These are phyloP conservation scores for Aspergillus pseudoglaucus DNA, from an alignment of 2,329 filamentous ascomycete genomes.

Conservation along the genomic window DNA sequence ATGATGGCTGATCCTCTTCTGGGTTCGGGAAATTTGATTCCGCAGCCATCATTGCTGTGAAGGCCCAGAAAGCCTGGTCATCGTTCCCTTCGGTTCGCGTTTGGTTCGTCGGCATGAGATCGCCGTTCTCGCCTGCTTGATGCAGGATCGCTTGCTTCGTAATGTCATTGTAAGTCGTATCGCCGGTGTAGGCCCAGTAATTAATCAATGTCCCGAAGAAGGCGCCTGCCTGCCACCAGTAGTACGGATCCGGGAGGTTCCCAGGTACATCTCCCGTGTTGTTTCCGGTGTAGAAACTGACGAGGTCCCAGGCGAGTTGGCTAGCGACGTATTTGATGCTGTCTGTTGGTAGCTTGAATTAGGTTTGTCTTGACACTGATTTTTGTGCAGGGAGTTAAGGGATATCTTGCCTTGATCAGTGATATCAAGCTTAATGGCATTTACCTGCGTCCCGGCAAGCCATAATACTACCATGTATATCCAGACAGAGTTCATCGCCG, in stretches of 20 bases:
- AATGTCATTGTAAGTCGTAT: slow-evolving; percentile 19
- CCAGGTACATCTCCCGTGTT: slow-evolving; percentile 41
- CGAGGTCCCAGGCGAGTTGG: slow-evolving; percentile 14
- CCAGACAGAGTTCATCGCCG: not conserved
- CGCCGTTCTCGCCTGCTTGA: slow-evolving; percentile 62
- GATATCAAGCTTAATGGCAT: not conserved
- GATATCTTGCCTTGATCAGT: not conserved
- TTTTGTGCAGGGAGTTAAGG: not conserved
- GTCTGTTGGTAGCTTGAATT: not conserved
- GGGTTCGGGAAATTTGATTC: slow-evolving; percentile 69
- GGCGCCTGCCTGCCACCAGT: slow-evolving; percentile 29
- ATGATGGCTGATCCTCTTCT: slow-evolving; percentile 55
- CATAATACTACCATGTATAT: not conserved
- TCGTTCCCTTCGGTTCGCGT: slow-evolving; percentile 38
- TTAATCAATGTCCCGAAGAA: slow-evolving; percentile 25
- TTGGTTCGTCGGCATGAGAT: slow-evolving; percentile 64
- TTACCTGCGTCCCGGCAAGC: not conserved
- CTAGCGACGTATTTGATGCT: not conserved
- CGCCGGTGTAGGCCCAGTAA: slow-evolving; percentile 26
- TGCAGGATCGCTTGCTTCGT: slow-evolving; percentile 60
- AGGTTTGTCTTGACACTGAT: not conserved
- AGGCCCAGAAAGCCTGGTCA: slow-evolving; percentile 67
- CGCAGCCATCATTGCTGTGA: slow-evolving; percentile 68
- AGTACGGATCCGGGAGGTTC: slow-evolving; percentile 39
- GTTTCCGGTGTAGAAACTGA: slow-evolving; percentile 30